phyloP scores from a whole-genome alignment of 73 alveolate genomes.

The Paraurostyla sp. region DNA sequence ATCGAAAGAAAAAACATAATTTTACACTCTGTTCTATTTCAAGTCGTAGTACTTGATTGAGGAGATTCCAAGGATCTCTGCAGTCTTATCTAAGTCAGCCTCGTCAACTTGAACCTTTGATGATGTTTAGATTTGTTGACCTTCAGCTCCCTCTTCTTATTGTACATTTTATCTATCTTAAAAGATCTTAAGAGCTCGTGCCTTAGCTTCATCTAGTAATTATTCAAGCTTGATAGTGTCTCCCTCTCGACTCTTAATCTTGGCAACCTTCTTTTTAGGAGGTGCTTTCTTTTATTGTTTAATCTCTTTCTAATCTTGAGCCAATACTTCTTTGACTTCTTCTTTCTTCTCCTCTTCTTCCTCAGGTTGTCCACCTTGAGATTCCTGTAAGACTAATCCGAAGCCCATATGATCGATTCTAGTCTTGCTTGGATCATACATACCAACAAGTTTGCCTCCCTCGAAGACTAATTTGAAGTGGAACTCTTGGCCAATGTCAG shows the following conservation, averaged over 20 bases:
- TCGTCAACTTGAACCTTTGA: constrained; percentile 79
- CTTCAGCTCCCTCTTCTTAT: constrained; percentile 73
- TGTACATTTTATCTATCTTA: constrained; percentile 57
- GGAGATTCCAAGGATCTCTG: constrained; percentile 97
- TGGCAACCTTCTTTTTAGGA: constrained; percentile 75
- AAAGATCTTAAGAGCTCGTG: constrained; percentile 88
- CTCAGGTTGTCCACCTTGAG: too few relatives aligned
- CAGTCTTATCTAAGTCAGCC: constrained; percentile 87
- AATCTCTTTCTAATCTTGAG: constrained; percentile 87
- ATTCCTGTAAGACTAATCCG: constrained; percentile 92
- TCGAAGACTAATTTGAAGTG: constrained; percentile 97
- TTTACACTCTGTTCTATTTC: constrained; percentile 95
- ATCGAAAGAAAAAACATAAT: constrained; percentile 96
- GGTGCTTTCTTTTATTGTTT: constrained; percentile 89
- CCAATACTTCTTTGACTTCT: constrained; percentile 78
- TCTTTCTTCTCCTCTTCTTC: constrained; percentile 39
- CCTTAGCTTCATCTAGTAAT: constrained; percentile 97
- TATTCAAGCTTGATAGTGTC: constrained; percentile 93
- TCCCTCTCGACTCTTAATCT: constrained; percentile 97
- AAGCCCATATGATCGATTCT: constrained; percentile 98
- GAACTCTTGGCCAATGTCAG: constrained; percentile 97
- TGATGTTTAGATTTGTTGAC: constrained; percentile 28
- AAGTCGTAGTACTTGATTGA: constrained; percentile 99
- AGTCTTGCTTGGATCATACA: constrained; percentile 83
- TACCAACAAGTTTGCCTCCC: constrained; percentile 97